Evolutionary conservation across 2,329 filamentous ascomycete genomes (phyloP), one percentile per base, ranked within the genome.

Genomic region (Nothomitra cinnamomea): DNA sequence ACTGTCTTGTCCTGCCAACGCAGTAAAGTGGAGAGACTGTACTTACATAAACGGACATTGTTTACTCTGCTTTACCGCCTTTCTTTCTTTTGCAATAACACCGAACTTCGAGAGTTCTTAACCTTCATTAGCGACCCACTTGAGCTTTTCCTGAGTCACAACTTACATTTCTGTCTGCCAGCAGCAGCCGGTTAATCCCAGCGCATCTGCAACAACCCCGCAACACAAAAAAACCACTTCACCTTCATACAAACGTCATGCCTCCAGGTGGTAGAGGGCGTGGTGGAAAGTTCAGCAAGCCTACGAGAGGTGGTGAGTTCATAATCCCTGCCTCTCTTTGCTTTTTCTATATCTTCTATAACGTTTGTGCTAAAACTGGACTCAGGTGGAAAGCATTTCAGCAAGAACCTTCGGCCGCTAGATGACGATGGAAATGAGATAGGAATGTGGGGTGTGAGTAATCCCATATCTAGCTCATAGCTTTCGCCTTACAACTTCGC

Each of bases 231-330:
- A 32, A 28, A 12, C 40, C 4, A 40, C 32, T 25, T 17, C 40
- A 41, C 21, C 12, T 25, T n/a, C 45, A n/a, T 24, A 13, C 4
- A 17, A 47, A 42, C 5, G 10, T 5, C 58, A 76, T 73, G 69
- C 75, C 76, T 67, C 72, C 82, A 56, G 67, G 68, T 60, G 67
- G 68, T 60, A 67, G 87, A 66, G 88, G 87, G 61, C 85, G 89
- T 65, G 88, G 85, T 63, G 87, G 89, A 70, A 96, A 96, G 72
- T 95, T 90, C 69, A 85, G 81, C 73, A 96, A 95, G 74, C 87
- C 84, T 60, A 88, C 87, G 61, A 79, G 90, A 70, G 90, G 90
- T 76, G 89, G 90, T 90, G 71, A 61, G 77, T 63, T 51, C 53
- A 59, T 56, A 32, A 54, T 22, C 21, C n/a, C 32, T 45, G 36